These are phyloP conservation scores for Debaryomycetaceae sp. DNA, from an alignment of 1,139 yeast species.

Conservation along the genomic window DNA sequence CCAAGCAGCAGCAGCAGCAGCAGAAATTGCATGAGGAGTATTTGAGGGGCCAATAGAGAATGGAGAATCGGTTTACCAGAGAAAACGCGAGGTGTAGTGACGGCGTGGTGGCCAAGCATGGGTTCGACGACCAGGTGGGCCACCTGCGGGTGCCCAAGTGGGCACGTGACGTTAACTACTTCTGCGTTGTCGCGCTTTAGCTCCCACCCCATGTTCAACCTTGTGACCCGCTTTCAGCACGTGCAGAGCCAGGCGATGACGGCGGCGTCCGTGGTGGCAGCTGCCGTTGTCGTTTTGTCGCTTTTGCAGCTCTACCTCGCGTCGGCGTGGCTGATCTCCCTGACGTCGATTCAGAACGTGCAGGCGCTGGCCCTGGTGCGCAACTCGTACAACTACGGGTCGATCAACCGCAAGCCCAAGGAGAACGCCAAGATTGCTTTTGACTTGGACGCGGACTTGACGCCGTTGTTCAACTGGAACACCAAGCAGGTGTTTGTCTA, in stretches of 20 bases:
- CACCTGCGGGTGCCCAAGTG: no score
- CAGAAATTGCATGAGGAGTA: slow-evolving; percentile 76
- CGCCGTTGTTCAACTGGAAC: slow-evolving; percentile 90
- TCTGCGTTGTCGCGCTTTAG: no score
- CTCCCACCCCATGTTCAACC: slow-evolving; percentile 35
- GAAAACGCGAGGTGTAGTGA: no score
- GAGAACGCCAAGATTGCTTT: slow-evolving; percentile 73
- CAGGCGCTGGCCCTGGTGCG: slow-evolving; percentile 45
- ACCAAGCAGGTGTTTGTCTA: slow-evolving; percentile 92
- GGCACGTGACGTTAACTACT: no score
- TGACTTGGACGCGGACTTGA: slow-evolving; percentile 61
- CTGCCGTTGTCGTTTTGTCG: slow-evolving; percentile 44
- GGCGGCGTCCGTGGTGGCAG: slow-evolving; percentile 43
- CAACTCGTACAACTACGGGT: slow-evolving; percentile 71
- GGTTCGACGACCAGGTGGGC: no score
- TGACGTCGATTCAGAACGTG: slow-evolving; percentile 38
- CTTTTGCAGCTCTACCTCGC: slow-evolving; percentile 43
- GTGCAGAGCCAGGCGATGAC: slow-evolving; percentile 56
- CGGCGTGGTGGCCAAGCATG: no score
- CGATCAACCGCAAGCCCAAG: slow-evolving; percentile 64
- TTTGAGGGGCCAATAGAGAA: slow-evolving; percentile 14
- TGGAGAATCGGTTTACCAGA: neutral
- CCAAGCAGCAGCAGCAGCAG: slow-evolving; percentile 75
- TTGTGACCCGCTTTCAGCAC: slow-evolving; percentile 43
- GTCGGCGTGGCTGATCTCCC: slow-evolving; percentile 41